phyloP scores from a whole-genome alignment of 1,139 yeast species.

The Hansenula lynferdii region DNA sequence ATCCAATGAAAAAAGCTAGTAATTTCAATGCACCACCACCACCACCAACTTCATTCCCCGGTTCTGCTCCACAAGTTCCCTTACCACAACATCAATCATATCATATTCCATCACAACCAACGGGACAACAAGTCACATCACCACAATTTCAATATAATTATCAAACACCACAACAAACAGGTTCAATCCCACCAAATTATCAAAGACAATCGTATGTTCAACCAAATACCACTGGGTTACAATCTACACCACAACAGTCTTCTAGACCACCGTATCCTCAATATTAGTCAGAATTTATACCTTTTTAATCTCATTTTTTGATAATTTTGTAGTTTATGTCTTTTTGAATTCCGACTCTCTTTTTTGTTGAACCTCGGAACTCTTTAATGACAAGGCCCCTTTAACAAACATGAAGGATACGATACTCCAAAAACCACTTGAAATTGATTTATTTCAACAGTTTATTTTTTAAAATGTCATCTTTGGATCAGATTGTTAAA shows the following conservation, averaged over 20 bases:
- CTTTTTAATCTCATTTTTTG: too few species aligned
- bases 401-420: too few species aligned
- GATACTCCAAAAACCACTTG: too few species aligned
- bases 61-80: slow-evolving; percentile 2
- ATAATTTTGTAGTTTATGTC: not conserved
- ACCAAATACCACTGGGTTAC: too few species aligned
- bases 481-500: slow-evolving; percentile 13
- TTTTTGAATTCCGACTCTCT: not conserved
- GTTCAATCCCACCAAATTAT: too few species aligned
- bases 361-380: too few species aligned
- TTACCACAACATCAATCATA: slow-evolving; percentile 2
- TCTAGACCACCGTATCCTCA: slow-evolving; percentile 12
- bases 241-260: too few species aligned
- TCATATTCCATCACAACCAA: not conserved
- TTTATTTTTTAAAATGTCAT: slow-evolving; percentile 10
- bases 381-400: too few species aligned
- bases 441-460: too few species aligned
- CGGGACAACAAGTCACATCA: slow-evolving; percentile 1
- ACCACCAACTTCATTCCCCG: slow-evolving; percentile 4
- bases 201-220: too few species aligned
- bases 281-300: too few species aligned
- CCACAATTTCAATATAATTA: slow-evolving; percentile 6
- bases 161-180: too few species aligned
- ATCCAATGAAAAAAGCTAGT: slow-evolving; percentile 21
- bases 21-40: not conserved